These are phyloP conservation scores for Scutellaria galericulata DNA, from an alignment of 257 asterid species.

Conservation along the genomic window DNA sequence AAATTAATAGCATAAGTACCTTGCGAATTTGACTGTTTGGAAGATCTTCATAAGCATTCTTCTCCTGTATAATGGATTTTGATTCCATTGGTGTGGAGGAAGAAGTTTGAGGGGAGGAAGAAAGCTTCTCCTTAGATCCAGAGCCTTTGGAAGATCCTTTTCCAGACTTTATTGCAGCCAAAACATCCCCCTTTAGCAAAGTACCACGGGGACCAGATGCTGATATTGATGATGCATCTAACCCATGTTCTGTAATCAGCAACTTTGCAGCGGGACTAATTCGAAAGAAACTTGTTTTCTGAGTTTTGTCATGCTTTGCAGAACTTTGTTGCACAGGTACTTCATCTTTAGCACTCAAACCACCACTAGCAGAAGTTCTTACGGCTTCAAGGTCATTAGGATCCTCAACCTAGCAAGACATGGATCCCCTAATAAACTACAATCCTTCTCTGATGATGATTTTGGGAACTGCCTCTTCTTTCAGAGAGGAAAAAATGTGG, in stretches of 20 bases:
- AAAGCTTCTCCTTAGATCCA: conserved; percentile 48
- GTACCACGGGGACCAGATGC: conserved; percentile 99
- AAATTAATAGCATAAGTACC: conserved; percentile 50
- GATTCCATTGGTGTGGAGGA: conserved; percentile 45
- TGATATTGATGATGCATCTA: conserved; percentile 78
- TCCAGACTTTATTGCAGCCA: conserved; percentile 85
- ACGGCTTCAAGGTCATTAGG: conserved; percentile 77
- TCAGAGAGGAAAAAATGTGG: conserved; percentile 4
- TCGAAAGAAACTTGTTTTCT: conserved; percentile 57
- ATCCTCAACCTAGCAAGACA: conserved; percentile 86
- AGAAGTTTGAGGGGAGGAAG: conserved; percentile 56
- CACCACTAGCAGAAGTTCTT: conserved; percentile 57
- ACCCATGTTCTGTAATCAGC: conserved; percentile 71
- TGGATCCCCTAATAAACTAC: conserved; percentile 36
- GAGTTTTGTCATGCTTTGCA: conserved; percentile 48
- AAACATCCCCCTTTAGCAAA: conserved; percentile 91
- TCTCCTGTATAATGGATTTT: conserved; percentile 54
- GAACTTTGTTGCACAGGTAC: conserved; percentile 46
- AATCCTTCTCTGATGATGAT: conserved; percentile 23
- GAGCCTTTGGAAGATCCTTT: conserved; percentile 63
- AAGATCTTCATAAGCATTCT: conserved; percentile 73
- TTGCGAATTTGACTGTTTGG: conserved; percentile 97
- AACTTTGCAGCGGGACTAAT: conserved; percentile 96
- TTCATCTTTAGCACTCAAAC: conserved; percentile 55
- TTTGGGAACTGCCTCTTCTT: conserved; percentile 8